These are phyloP conservation scores for Poa pratensis DNA, from an alignment of 176 grass and related monocot species.

Conservation along the genomic window DNA sequence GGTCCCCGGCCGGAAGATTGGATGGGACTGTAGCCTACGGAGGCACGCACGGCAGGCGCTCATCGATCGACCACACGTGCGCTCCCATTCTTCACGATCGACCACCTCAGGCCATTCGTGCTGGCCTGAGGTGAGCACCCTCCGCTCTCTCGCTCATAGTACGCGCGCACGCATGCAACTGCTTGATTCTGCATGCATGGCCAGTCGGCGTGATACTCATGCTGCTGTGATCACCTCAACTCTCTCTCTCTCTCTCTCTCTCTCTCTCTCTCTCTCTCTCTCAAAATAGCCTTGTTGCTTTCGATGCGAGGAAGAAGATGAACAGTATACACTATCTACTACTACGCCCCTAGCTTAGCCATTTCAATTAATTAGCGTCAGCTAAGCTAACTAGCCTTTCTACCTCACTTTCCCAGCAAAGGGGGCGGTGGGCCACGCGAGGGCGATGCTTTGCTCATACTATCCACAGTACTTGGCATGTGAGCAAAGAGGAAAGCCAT, in stretches of 20 bases:
- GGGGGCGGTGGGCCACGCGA: slow-evolving; percentile 36
- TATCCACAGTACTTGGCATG: slow-evolving; percentile 23
- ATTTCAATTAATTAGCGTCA: neutral
- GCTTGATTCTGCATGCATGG: slow-evolving; percentile 12
- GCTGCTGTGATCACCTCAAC: slow-evolving; percentile 1
- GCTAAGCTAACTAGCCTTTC: slow-evolving; percentile 9
- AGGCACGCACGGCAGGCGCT: slow-evolving; percentile 32
- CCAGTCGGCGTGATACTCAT: slow-evolving; percentile 4
- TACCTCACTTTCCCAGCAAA: slow-evolving; percentile 40
- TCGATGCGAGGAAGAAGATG: slow-evolving; percentile 43
- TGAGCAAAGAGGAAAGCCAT: slow-evolving; percentile 48
- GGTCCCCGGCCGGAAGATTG: slow-evolving; percentile 62
- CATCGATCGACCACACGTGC: slow-evolving; percentile 51
- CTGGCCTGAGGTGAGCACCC: neutral
- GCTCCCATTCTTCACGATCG: too few relatives aligned
- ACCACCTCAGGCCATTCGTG: neutral
- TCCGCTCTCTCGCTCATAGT: neutral
- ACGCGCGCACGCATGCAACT: neutral
- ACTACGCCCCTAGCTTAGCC: neutral
- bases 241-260: too few relatives aligned
- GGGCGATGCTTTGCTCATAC: slow-evolving; percentile 28
- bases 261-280: too few relatives aligned
- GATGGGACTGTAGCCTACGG: slow-evolving; percentile 52
- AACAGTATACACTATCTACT: slow-evolving; percentile 33
- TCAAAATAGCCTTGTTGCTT: neutral